A percentile compares a stretch with the other conserved stretches of the same genome.
These are phyloP conservation scores for Porcisia deanei DNA, from an alignment of 208 protist species.

Conservation along the genomic window DNA sequence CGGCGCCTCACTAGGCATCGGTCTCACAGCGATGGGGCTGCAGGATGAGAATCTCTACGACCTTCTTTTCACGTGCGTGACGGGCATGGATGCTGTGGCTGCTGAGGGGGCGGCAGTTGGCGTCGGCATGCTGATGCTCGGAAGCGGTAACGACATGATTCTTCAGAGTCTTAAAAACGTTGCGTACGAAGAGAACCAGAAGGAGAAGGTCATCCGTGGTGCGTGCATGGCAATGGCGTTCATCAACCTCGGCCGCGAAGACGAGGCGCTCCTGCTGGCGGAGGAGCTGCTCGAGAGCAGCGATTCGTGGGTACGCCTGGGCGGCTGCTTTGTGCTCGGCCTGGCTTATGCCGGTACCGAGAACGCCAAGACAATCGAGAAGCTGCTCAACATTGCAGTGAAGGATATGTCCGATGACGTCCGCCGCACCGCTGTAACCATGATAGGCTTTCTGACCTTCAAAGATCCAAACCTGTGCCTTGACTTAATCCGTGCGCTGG, in stretches of 20 bases:
- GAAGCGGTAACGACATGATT: constrained; percentile 85
- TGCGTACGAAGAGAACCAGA: constrained; percentile 96
- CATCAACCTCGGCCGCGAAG: constrained; percentile 97
- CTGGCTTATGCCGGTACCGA: constrained; percentile 98
- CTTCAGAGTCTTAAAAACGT: constrained; percentile 94
- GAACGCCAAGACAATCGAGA: constrained; percentile 94
- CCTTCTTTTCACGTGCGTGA: constrained; percentile 94
- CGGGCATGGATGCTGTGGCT: constrained; percentile 95
- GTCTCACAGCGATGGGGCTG: constrained; percentile 90
- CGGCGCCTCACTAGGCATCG: constrained; percentile 97
- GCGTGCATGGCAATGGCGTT: constrained; percentile 96
- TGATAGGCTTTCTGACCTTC: constrained; percentile 98
- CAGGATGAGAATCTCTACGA: constrained; percentile 94
- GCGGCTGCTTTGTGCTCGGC: constrained; percentile 97
- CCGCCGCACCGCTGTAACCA: constrained; percentile 96
- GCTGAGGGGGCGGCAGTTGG: constrained; percentile 98
- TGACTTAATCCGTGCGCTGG: constrained; percentile 74
- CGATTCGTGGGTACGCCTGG: constrained; percentile 97
- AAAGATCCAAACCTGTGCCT: constrained; percentile 94
- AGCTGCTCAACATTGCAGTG: constrained; percentile 97
- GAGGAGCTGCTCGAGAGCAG: constrained; percentile 92
- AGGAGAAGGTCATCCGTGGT: constrained; percentile 99
- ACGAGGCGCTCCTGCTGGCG: constrained; percentile 93
- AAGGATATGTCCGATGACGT: constrained; percentile 99
- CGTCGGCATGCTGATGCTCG: constrained; percentile 98